A percentile compares a stretch with the other conserved stretches of the same genome.
These are phyloP conservation scores for Pseudognaphalium luteoalbum DNA, from an alignment of 129 eudicot genomes.

Conservation along the genomic window DNA sequence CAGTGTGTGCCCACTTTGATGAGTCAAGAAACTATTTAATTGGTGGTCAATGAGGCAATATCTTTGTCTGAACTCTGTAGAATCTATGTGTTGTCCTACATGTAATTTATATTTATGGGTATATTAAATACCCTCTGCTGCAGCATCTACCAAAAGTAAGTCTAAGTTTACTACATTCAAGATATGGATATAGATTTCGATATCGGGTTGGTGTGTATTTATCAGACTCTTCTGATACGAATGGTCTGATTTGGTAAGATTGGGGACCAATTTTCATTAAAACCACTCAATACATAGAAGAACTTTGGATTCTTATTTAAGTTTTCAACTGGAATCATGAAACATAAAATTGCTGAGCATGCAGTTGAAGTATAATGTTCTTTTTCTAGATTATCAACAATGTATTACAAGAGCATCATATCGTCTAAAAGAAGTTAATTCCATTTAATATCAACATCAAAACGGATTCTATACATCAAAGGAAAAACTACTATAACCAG, in stretches of 20 bases:
- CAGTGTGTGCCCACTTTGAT: neutral
- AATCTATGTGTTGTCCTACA: neutral
- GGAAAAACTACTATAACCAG: neutral
- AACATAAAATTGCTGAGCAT: neutral
- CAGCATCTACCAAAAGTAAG: neutral
- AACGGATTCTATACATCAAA: too few species aligned
- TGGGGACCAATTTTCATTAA: constrained; percentile 20
- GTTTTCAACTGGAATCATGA: neutral
- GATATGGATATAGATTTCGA: neutral
- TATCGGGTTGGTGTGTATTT: constrained; percentile 16
- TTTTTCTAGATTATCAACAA: too few species aligned
- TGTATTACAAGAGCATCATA: too few species aligned
- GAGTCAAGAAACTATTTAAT: constrained; percentile 6
- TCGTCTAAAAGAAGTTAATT: too few species aligned
- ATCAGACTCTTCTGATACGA: constrained; percentile 11
- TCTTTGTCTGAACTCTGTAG: constrained; percentile 8
- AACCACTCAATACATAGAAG: neutral
- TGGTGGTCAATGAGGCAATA: constrained; percentile 20
- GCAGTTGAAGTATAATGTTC: neutral
- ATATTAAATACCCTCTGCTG: neutral
- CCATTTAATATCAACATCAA: too few species aligned
- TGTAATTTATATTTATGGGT: neutral
- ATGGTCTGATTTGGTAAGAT: neutral
- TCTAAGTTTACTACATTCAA: constrained; percentile 10
- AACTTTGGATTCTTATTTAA: neutral